Evolutionary conservation across 169 alveolate genomes (phyloP).

Genomic region (Eimeria praecox): DNA sequence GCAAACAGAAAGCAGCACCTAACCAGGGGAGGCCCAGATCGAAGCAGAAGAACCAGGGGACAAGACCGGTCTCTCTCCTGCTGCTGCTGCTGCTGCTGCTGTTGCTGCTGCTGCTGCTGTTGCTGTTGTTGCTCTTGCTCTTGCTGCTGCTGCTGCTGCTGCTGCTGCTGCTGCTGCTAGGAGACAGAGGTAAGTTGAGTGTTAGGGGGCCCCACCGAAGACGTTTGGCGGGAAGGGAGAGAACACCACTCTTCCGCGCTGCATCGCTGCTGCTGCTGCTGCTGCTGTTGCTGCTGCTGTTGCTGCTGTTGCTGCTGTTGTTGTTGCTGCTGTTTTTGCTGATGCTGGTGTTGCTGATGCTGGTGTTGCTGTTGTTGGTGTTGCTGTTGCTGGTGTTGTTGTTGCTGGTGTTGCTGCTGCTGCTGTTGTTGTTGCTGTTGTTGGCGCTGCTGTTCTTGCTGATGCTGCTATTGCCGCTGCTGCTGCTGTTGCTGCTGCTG

Average conservation of each 20-base stretch:
- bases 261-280: too few relatives aligned
- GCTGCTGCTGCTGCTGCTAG: not conserved
- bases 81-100: not conserved
- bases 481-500: not conserved
- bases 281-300: too few relatives aligned
- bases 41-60: constrained; percentile 23
- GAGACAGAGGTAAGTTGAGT: too few relatives aligned
- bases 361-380: too few relatives aligned
- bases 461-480: not conserved
- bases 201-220: too few relatives aligned
- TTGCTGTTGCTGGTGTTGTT: too few relatives aligned
- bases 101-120: constrained; percentile 22
- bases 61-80: not conserved
- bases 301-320: too few relatives aligned
- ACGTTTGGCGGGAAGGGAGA: too few relatives aligned
- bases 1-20: not conserved
- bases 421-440: not conserved
- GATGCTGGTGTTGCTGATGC: too few relatives aligned
- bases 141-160: not conserved
- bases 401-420: not conserved
- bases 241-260: too few relatives aligned
- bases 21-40: constrained; percentile 33
- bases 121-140: constrained; percentile 14
- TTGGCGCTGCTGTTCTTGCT: not conserved
- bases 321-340: too few relatives aligned